Evolutionary conservation across 139 green algal species (phyloP).

Genomic region (Raphidocelis subcapitata): DNA sequence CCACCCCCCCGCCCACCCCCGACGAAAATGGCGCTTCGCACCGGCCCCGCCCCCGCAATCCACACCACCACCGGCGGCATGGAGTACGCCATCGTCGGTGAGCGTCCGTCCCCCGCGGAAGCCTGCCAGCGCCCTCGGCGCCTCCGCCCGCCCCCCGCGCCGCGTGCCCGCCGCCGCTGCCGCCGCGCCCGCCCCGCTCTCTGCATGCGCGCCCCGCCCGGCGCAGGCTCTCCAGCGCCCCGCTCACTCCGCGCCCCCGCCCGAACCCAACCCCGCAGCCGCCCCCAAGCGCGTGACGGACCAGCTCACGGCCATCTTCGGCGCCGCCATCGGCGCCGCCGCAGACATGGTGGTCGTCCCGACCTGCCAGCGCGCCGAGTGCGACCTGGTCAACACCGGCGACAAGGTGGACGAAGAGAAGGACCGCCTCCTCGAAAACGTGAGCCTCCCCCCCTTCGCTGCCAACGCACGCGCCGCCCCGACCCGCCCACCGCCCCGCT

Average conservation of each 20-base stretch:
- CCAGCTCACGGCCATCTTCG: slow-evolving; percentile 50
- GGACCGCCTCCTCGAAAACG: slow-evolving; percentile 77
- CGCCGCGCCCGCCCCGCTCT: not conserved
- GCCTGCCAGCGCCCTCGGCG: not conserved
- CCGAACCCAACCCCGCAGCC: slow-evolving; percentile 14
- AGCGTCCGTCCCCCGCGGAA: not conserved
- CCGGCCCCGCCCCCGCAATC: too few species aligned
- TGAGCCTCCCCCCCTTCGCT: slow-evolving; percentile 17
- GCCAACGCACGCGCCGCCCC: too few species aligned
- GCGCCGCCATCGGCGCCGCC: slow-evolving; percentile 26
- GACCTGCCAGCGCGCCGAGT: slow-evolving; percentile 78
- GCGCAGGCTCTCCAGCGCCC: too few species aligned
- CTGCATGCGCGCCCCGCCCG: not conserved
- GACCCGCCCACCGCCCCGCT: too few species aligned
- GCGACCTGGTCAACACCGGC: slow-evolving; percentile 85
- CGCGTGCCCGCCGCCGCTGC: not conserved
- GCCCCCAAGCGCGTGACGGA: slow-evolving; percentile 24
- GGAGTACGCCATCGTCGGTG: slow-evolving; percentile 75
- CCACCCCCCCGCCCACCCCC: too few species aligned
- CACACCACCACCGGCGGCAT: slow-evolving; percentile 54
- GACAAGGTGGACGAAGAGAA: slow-evolving; percentile 85
- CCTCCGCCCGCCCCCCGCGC: not conserved
- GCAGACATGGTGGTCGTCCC: slow-evolving; percentile 72
- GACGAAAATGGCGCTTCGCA: too few species aligned
- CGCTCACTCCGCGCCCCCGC: not conserved